A percentile compares a stretch with the other conserved stretches of the same genome.
phyloP scores from a whole-genome alignment of 352 stramenopile genomes.

The Phytophthora gonapodyides region DNA sequence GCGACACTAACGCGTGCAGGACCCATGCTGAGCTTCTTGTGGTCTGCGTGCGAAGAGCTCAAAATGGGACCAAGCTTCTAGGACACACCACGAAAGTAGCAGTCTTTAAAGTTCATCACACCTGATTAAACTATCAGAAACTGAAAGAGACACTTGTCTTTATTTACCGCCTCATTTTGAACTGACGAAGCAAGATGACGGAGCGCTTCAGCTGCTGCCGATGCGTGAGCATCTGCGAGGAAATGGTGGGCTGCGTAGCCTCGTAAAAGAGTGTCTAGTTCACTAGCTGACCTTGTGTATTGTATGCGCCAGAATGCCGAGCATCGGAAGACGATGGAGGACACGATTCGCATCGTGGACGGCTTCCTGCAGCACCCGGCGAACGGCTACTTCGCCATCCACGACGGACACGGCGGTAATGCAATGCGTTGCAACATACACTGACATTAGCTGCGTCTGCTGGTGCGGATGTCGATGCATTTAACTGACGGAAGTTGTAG shows the following conservation, averaged over 20 bases:
- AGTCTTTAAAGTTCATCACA: conserved; percentile 14
- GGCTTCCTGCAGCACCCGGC: conserved; percentile 53
- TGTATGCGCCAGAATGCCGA: conserved; percentile 57
- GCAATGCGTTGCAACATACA: not conserved
- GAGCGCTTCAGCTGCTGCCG: conserved; percentile 57
- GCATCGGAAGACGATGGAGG: conserved; percentile 83
- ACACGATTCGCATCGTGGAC: conserved; percentile 76
- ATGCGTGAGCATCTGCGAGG: conserved; percentile 73
- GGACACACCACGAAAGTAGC: conserved; percentile 4
- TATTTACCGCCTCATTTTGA: conserved; percentile 13
- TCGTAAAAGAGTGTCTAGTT: not conserved
- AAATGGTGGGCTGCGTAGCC: conserved; percentile 54
- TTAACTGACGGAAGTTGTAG: conserved; percentile 23
- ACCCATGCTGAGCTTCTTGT: conserved; percentile 30
- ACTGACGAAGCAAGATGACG: conserved; percentile 16
- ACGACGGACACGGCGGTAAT: conserved; percentile 79
- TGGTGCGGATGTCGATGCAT: not conserved
- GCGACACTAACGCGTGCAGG: conserved; percentile 52
- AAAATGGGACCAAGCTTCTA: not conserved
- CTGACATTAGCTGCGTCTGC: not conserved
- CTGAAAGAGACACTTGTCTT: not conserved
- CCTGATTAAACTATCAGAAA: not conserved
- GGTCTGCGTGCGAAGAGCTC: not conserved
- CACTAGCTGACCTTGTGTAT: not conserved
- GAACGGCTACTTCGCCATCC: conserved; percentile 81